Evolutionary conservation across 352 stramenopile species (phyloP).

Genomic region (Pythium angustatum): DNA sequence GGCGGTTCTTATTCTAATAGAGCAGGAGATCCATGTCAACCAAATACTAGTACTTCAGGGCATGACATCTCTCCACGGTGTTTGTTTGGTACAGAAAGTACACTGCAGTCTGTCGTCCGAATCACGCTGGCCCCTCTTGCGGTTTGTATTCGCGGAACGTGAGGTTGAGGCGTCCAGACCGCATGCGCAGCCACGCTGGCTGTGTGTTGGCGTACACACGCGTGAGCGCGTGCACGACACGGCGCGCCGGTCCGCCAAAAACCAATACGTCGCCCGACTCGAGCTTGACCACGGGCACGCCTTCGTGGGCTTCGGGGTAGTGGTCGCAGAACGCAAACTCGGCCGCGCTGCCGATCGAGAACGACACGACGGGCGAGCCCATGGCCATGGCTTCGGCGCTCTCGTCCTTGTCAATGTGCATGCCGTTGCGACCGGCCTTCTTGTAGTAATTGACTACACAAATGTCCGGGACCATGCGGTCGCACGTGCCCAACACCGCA

Average conservation of each 20-base stretch:
- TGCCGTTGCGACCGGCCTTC: slow-evolving; percentile 67
- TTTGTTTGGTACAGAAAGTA: too few species aligned
- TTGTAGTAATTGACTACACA: slow-evolving; percentile 82
- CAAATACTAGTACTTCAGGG: too few species aligned
- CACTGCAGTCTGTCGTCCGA: not conserved
- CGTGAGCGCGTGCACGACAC: slow-evolving; percentile 66
- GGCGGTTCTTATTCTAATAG: too few species aligned
- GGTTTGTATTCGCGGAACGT: slow-evolving; percentile 71
- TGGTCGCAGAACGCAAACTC: slow-evolving; percentile 74
- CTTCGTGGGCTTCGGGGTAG: slow-evolving; percentile 45
- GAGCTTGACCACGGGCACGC: slow-evolving; percentile 61
- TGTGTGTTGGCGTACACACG: slow-evolving; percentile 59
- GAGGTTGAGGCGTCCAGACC: slow-evolving; percentile 61
- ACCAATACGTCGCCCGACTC: slow-evolving; percentile 71
- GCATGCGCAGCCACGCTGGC: slow-evolving; percentile 59
- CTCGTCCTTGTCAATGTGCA: slow-evolving; percentile 80
- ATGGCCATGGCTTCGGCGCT: slow-evolving; percentile 54
- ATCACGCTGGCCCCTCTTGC: not conserved
- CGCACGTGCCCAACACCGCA: slow-evolving; percentile 50
- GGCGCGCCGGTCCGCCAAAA: slow-evolving; percentile 61
- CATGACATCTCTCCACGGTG: too few species aligned
- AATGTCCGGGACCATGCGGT: slow-evolving; percentile 51
- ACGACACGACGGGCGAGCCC: slow-evolving; percentile 70
- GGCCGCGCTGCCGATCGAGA: slow-evolving; percentile 63
- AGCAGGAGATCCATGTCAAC: too few species aligned